These are phyloP conservation scores for Fusarium bulbicola DNA, from an alignment of 2,329 filamentous ascomycete genomes.

Conservation along the genomic window DNA sequence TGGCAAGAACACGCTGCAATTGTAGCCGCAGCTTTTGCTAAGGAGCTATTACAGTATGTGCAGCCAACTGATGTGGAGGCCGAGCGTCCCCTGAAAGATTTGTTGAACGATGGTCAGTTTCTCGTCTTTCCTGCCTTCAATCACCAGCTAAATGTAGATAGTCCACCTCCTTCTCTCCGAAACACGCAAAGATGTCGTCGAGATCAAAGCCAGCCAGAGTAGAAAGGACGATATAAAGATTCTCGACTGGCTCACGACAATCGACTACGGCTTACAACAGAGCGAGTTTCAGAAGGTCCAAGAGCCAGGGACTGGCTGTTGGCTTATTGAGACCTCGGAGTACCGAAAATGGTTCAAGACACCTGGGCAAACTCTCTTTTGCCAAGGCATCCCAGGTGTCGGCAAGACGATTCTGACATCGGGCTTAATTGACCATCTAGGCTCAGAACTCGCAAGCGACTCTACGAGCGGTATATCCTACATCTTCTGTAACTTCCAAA, in stretches of 20 bases:
- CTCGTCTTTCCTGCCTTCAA: fast-evolving
- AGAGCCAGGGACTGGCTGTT: not conserved
- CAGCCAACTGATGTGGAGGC: not conserved
- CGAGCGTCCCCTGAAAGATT: fast-evolving
- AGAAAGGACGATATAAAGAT: not conserved
- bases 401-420: not conserved
- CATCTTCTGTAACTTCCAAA: not conserved
- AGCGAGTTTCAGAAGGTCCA: not conserved
- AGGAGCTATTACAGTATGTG: not conserved
- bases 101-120: fast-evolving
- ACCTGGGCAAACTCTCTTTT: not conserved
- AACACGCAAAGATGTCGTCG: not conserved
- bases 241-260: not conserved
- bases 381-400: not conserved
- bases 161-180: fast-evolving
- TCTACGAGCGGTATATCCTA: not conserved
- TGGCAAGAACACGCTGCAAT: not conserved
- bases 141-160: fast-evolving
- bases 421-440: not conserved
- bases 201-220: fast-evolving
- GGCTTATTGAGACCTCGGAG: fast-evolving
- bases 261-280: not conserved
- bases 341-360: not conserved
- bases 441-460: not conserved
- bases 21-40: not conserved